Conservation (phyloP, 2,329 filamentous ascomycete species). For the Neonectria magnoliae region DNA sequence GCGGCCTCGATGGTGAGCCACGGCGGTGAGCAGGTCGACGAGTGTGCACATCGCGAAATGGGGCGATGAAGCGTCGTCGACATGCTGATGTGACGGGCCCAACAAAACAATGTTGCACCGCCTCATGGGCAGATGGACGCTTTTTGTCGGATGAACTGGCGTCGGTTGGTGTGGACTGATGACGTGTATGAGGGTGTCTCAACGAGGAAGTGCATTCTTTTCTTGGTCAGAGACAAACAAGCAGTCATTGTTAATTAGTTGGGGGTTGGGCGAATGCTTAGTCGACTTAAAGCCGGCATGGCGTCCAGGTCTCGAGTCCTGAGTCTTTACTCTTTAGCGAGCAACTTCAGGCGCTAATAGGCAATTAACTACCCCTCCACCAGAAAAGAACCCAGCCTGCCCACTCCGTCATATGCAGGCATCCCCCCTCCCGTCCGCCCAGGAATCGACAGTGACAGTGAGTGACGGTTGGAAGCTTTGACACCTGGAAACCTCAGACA, state of each 20-base stretch:
- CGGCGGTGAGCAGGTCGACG: neutral
- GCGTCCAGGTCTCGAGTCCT: constrained; percentile 7
- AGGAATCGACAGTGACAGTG: constrained; percentile 11
- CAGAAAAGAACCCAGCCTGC: constrained; percentile 12
- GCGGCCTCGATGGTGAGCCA: neutral
- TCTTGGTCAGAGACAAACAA: neutral
- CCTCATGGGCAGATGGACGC: neutral
- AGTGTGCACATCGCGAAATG: constrained; percentile 25
- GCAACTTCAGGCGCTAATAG: too few species aligned
- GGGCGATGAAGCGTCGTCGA: constrained; percentile 18
- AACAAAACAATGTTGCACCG: constrained; percentile 9
- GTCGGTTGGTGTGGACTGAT: neutral
- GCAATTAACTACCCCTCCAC: constrained; percentile 11
- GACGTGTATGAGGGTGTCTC: neutral
- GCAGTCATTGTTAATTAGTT: neutral
- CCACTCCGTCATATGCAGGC: constrained; percentile 21
- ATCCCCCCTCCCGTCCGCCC: constrained; percentile 14
- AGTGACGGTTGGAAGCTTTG: constrained; percentile 4
- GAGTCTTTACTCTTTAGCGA: neutral
- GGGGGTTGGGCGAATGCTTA: constrained; percentile 12
- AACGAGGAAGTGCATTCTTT: neutral
- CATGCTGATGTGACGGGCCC: constrained; percentile 17
- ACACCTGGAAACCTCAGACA: neutral
- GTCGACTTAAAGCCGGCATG: constrained; percentile 13
- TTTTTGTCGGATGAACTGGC: constrained; percentile 4